Base-by-base conservation (phyloP, 2,329 filamentous ascomycete species). In the Sclerotiophoma versabilis region DNA sequence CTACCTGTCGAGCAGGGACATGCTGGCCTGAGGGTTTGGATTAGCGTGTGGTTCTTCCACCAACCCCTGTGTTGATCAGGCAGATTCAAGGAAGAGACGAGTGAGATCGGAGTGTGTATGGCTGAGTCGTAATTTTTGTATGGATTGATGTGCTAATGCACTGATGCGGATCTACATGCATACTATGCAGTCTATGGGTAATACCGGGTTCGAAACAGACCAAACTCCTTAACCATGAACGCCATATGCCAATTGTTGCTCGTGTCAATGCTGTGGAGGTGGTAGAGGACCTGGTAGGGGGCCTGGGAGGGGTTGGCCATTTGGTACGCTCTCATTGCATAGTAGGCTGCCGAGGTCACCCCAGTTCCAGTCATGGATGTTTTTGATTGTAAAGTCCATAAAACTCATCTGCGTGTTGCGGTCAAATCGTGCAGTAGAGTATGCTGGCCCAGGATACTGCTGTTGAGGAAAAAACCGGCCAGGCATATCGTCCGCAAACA, bases 331-430 rank as follows among this genome's bases (percentile, higher is more conserved):
- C 20, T 69, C 63, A 5, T 59, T 49, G 3, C 66, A 64, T 8
- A 73, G 54, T 27, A 74, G 55, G 44, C 53, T 66, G 2, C 67
- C 68, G 37, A 74, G 38, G 47, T 74, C 70, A 10, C 58, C 67
- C 71, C 71, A 74, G 20, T 69, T 69, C 71, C 71, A 74, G 29
- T 73, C 70, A 9, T 72, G 62, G 8, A 74, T 71, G 22, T 71
- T 71, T 48, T 68, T 70, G 23, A 73, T 65, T 1, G 65, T 66
- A 49, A 73, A 74, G 43, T 74, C 70, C 71, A 73, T 73, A 43
- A 74, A 73, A 9, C 62, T 59, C 69, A 68, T 69, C 36, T 73
- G 70, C 11, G 67, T 63, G 38, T 58, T 63, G 7, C 69, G 54
- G 22, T 74, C 69, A 37, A 65, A 67, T 2, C 66, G 54, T 15